Percentiles rank a stretch among this genome's conserved stretches.
These are phyloP conservation scores for Arthrobotrys musiformis DNA, from an alignment of 2,329 filamentous ascomycete genomes.

Conservation along the genomic window DNA sequence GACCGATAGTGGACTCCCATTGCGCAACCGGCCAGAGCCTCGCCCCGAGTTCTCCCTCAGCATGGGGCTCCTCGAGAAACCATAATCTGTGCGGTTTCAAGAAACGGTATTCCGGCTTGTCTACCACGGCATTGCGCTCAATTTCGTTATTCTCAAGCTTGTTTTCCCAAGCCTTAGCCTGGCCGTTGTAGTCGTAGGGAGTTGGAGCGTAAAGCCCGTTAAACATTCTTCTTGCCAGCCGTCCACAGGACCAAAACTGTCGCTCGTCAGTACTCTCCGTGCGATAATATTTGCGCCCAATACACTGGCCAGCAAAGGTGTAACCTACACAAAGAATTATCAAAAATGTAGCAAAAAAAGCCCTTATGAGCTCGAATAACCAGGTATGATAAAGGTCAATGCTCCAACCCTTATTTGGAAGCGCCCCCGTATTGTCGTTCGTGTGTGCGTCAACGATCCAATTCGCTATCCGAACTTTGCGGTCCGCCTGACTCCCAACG, in stretches of 20 bases:
- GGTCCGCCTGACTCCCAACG: conserved; percentile 31
- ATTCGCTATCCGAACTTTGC: conserved; percentile 52
- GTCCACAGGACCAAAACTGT: too few relatives aligned
- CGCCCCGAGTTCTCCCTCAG: conserved; percentile 17
- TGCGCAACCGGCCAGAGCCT: conserved; percentile 37
- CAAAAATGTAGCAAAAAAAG: conserved; percentile 32
- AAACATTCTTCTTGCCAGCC: background rate
- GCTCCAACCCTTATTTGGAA: too few relatives aligned
- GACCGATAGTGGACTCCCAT: conserved; percentile 44
- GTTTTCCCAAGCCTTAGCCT: conserved; percentile 57
- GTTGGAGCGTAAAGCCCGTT: conserved; percentile 50
- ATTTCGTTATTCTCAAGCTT: conserved; percentile 43
- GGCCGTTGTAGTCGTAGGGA: conserved; percentile 43
- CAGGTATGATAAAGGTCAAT: too few relatives aligned
- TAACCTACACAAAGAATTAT: conserved; percentile 20
- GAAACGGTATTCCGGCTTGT: conserved; percentile 38
- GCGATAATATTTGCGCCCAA: too few relatives aligned
- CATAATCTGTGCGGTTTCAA: conserved; percentile 56
- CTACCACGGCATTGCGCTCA: background rate
- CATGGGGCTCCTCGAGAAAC: conserved; percentile 41
- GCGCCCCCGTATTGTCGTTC: too few relatives aligned
- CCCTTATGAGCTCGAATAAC: too few relatives aligned
- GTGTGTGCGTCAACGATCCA: conserved; percentile 57
- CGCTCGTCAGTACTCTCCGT: background rate
- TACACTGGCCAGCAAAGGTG: background rate